A percentile compares a stretch with the other conserved stretches of the same genome.
Evolutionary conservation across 2,329 filamentous ascomycete genomes (phyloP).

Genomic region (Ceratocystis variospora): DNA sequence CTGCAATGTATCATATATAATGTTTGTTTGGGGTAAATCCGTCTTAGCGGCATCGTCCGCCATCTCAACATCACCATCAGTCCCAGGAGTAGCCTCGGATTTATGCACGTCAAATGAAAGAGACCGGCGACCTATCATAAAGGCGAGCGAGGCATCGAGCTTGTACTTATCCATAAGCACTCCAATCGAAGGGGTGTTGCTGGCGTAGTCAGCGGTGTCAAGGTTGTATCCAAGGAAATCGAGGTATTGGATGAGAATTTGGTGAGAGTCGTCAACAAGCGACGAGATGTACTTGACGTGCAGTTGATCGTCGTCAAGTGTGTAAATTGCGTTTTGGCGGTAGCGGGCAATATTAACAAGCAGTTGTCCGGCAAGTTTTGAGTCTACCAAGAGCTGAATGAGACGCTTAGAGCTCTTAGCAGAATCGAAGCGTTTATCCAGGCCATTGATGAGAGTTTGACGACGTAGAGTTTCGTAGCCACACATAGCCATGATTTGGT

Average conservation of each 20-base stretch:
- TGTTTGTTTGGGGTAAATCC: background rate
- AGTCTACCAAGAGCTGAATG: conserved; percentile 63
- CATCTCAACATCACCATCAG: conserved; percentile 18
- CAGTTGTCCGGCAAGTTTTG: conserved; percentile 64
- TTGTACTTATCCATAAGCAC: conserved; percentile 65
- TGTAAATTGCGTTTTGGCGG: conserved; percentile 71
- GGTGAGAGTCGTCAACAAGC: conserved; percentile 79
- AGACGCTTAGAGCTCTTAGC: conserved; percentile 64
- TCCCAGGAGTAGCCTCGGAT: background rate
- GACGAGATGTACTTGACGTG: conserved; percentile 83
- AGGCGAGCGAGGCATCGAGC: conserved; percentile 67
- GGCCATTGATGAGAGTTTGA: conserved; percentile 64
- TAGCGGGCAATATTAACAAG: conserved; percentile 87
- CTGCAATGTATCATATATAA: conserved; percentile 35
- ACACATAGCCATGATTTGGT: conserved; percentile 75
- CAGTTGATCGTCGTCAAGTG: conserved; percentile 53
- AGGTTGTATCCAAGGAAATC: conserved; percentile 77
- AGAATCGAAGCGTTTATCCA: conserved; percentile 69
- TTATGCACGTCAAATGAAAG: conserved; percentile 48
- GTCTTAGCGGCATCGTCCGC: conserved; percentile 14
- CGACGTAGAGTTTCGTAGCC: conserved; percentile 68
- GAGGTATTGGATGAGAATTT: conserved; percentile 73
- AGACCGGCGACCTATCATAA: conserved; percentile 65
- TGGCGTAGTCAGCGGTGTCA: conserved; percentile 60
- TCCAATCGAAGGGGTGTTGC: conserved; percentile 59